A percentile compares a stretch with the other conserved stretches of the same genome.
Evolutionary conservation across 129 eudicot genomes (phyloP).

Genomic region (Arctium lappa): DNA sequence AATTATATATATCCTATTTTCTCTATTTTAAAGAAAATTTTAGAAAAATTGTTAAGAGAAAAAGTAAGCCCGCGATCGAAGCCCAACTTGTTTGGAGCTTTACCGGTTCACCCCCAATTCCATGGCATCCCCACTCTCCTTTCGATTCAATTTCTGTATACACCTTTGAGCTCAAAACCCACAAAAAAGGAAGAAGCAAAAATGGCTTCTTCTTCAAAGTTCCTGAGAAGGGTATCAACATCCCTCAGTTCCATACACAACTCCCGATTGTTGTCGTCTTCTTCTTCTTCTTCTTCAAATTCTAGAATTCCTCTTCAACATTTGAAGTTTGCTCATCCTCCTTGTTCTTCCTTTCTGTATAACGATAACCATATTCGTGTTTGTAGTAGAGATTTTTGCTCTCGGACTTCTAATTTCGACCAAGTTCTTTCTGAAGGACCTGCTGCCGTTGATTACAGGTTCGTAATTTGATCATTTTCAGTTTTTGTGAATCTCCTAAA

Average conservation of each 20-base stretch:
- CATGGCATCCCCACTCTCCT: not conserved
- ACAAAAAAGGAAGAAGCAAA: not conserved
- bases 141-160: not conserved
- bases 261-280: conserved; percentile 16
- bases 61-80: not conserved
- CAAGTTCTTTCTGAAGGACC: conserved; percentile 47
- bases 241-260: conserved; percentile 16
- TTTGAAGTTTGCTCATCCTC: not conserved
- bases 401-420: conserved; percentile 28
- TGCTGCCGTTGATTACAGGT: conserved; percentile 68
- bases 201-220: conserved; percentile 33
- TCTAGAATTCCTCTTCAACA: conserved; percentile 20
- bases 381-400: conserved; percentile 36
- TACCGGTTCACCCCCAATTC: not conserved
- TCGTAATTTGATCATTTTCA: conserved; percentile 2
- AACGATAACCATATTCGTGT: not conserved
- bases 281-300: conserved; percentile 8
- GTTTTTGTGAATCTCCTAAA: not conserved
- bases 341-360: not conserved
- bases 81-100: not conserved
- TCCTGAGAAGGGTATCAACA: conserved; percentile 29
- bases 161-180: not conserved
- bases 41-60: no score
- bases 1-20: no score
- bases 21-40: no score